Conservation (phyloP, 768 basidiomycete species). For the Collybia mongolica region DNA sequence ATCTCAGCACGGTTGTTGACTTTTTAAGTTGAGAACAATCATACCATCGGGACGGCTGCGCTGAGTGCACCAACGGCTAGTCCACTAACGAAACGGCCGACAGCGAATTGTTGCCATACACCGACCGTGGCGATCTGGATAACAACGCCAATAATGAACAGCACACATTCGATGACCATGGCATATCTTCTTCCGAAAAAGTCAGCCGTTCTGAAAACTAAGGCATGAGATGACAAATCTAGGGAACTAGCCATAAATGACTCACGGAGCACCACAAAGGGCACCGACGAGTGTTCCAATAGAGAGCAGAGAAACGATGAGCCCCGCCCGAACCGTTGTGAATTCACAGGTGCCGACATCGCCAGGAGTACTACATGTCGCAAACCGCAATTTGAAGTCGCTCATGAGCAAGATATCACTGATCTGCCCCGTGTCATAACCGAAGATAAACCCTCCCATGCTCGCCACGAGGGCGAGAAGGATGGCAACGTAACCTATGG, state of each 20-base stretch:
- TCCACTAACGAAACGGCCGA: constrained; percentile 66
- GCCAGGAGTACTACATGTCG: constrained; percentile 39
- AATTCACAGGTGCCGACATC: constrained; percentile 48
- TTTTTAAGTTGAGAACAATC: constrained; percentile 4
- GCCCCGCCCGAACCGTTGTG: constrained; percentile 53
- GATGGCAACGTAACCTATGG: constrained; percentile 62
- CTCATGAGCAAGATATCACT: constrained; percentile 74
- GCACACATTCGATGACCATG: constrained; percentile 56
- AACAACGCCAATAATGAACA: constrained; percentile 62
- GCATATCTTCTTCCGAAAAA: constrained; percentile 63
- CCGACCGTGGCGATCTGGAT: constrained; percentile 50
- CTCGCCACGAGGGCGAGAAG: constrained; percentile 65
- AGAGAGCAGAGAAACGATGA: constrained; percentile 70
- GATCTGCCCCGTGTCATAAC: constrained; percentile 78
- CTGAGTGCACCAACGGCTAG: constrained; percentile 68
- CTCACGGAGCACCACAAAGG: constrained; percentile 59
- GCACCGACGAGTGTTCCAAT: constrained; percentile 70
- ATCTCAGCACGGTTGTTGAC: constrained; percentile 2
- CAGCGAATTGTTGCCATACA: constrained; percentile 66
- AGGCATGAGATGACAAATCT: constrained; percentile 1
- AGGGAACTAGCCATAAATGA: constrained; percentile 10
- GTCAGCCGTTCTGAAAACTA: constrained; percentile 49
- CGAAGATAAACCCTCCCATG: constrained; percentile 72
- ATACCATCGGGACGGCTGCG: constrained; percentile 64
- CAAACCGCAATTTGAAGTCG: constrained; percentile 67